These are phyloP conservation scores for Byssoonygena ceratinophila DNA, from an alignment of 2,329 filamentous ascomycete genomes.

Conservation along the genomic window DNA sequence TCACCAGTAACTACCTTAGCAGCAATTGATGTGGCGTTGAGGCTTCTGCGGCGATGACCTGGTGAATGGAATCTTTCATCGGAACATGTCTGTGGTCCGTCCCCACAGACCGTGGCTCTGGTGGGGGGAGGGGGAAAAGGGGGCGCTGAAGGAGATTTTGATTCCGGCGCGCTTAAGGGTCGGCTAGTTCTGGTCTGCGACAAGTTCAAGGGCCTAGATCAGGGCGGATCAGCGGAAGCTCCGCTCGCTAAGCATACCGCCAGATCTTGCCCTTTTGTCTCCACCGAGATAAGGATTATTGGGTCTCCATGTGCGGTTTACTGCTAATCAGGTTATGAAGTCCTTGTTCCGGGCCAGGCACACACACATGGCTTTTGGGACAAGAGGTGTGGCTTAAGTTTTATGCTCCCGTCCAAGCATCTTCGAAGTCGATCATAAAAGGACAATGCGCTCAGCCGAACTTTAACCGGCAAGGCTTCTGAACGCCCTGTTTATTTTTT, in stretches of 20 bases:
- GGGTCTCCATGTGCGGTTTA: background rate
- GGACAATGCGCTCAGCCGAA: too few species aligned
- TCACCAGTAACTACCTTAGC: too few species aligned
- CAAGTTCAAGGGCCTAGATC: constrained; percentile 7
- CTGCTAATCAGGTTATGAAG: background rate
- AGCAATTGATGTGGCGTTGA: too few species aligned
- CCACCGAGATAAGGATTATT: background rate
- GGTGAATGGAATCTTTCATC: background rate
- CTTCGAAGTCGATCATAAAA: too few species aligned
- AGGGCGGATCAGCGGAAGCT: constrained; percentile 6
- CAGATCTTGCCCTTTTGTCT: background rate
- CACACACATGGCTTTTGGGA: background rate
- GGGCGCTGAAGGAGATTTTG: background rate
- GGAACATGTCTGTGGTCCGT: background rate
- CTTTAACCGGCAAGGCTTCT: too few species aligned
- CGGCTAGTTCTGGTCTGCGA: constrained; percentile 5
- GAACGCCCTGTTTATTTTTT: too few species aligned
- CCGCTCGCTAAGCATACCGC: constrained; percentile 1
- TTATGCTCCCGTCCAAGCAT: too few species aligned
- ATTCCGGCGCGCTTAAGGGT: constrained; percentile 9
- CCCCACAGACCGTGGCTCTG: background rate
- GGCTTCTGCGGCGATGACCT: background rate
- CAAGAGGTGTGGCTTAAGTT: background rate
- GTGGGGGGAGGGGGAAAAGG: background rate
- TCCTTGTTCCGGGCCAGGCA: too few species aligned